Evolutionary conservation across 179 eudicot genomes (phyloP), one percentile per base, ranked within the genome.

Genomic region (Vitellaria paradoxa): DNA sequence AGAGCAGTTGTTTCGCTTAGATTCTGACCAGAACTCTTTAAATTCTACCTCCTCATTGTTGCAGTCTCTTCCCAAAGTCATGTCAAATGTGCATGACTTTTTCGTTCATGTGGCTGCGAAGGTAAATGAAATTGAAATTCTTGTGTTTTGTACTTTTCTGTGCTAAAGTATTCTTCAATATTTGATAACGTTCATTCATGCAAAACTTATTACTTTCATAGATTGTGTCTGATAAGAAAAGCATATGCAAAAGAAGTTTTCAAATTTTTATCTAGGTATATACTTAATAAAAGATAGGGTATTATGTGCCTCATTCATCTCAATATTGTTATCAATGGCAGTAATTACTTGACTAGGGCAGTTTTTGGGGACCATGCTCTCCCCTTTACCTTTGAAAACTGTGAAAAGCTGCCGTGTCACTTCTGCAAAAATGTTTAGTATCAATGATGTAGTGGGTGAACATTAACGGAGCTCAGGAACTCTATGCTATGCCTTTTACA

Each of bases 61-160:
- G 87, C 96, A 89, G 84, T 90, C 96, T 84, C 92, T 96, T 82
- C 99, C 99, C 55, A 92, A 94, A 79, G 96, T 94, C 84, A 85
- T 96, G 87, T 76, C 91, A 56, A 93, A 96, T 61, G 97, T 92
- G 64, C 99, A 93, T 81, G 99, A 89, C 77, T 96, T 93, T 81
- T 96, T 96, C 85, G 91, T 93, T 63, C 97, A 96, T 79, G 99
- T 96, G 71, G 99, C 98, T 21, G 96, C 99, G 53, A 96, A 92
- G 99, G 99, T 92, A 84, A 72, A 76, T 49, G 14, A 9, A 49
- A 77, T n/a, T 53, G 61, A 26, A 76, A 70, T 63, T 46, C 53
- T 69, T 80, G 57, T 84, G 65, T 15, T 71, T n/a, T 42, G 9
- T 15, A 76, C 20, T 56, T 65, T 9, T 37, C 7, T 47, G 15